phyloP scores from a whole-genome alignment of 495 filamentous ascomycete species.

The Delitschia confertaspora region DNA sequence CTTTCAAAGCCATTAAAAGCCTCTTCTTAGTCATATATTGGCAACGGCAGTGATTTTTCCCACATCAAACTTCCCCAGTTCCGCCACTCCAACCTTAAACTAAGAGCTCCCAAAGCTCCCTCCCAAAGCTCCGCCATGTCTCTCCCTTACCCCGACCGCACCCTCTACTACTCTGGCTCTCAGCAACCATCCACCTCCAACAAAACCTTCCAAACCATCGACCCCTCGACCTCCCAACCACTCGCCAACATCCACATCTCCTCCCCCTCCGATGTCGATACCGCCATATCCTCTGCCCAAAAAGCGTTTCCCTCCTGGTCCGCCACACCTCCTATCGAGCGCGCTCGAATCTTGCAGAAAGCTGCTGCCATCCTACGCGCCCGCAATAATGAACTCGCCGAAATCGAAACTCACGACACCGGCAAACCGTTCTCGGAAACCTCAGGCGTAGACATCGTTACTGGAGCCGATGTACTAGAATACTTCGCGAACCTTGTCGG shows the following conservation, averaged over 20 bases:
- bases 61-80: neutral
- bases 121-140: slow-evolving; percentile 10
- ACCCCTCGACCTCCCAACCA: slow-evolving; percentile 57
- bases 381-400: slow-evolving; percentile 22
- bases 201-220: slow-evolving; percentile 54
- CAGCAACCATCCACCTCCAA: slow-evolving; percentile 49
- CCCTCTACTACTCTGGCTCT: slow-evolving; percentile 60
- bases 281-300: slow-evolving; percentile 23
- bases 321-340: slow-evolving; percentile 20
- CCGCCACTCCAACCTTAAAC: neutral
- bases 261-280: slow-evolving; percentile 18
- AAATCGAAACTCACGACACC: slow-evolving; percentile 29
- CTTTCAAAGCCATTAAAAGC: neutral
- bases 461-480: slow-evolving; percentile 35
- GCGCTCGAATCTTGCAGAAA: slow-evolving; percentile 26
- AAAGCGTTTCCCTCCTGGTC: slow-evolving; percentile 26
- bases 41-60: slow-evolving; percentile 1
- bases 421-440: slow-evolving; percentile 43
- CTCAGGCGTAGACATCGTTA: slow-evolving; percentile 48
- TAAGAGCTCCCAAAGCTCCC: neutral
- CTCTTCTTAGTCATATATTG: neutral
- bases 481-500: slow-evolving; percentile 27
- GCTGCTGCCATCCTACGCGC: slow-evolving; percentile 25
- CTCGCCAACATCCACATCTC: slow-evolving; percentile 40
- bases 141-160: slow-evolving; percentile 44